phyloP scores from a whole-genome alignment of 108 stramenopile genomes.

The Cyclotella sp. region DNA sequence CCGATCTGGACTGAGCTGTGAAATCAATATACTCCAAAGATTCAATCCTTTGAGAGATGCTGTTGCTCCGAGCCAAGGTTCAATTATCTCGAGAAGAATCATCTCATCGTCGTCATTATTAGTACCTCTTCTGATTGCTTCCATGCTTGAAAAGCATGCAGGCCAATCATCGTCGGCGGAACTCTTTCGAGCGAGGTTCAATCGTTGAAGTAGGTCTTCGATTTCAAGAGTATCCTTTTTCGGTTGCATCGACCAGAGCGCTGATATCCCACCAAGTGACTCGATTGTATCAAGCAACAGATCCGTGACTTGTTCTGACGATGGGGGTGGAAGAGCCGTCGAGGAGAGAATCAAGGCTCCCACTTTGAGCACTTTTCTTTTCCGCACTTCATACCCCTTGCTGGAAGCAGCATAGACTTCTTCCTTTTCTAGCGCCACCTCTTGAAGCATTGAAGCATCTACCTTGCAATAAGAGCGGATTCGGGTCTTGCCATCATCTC shows the following conservation, averaged over 20 bases:
- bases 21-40: constrained; percentile 43
- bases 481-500: constrained; percentile 66
- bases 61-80: constrained; percentile 59
- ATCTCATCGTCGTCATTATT: constrained; percentile 29
- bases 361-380: constrained; percentile 41
- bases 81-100: constrained; percentile 46
- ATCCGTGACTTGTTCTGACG: constrained; percentile 46
- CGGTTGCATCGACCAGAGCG: constrained; percentile 47
- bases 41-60: constrained; percentile 58
- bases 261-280: constrained; percentile 55
- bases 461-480: constrained; percentile 61
- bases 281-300: constrained; percentile 57
- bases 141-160: constrained; percentile 47
- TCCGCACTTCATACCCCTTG: constrained; percentile 65
- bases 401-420: constrained; percentile 60
- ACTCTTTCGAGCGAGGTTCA: constrained; percentile 40
- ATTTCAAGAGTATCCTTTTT: constrained; percentile 38
- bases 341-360: constrained; percentile 63
- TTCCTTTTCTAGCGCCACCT: constrained; percentile 42
- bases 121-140: constrained; percentile 33
- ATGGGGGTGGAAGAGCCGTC: constrained; percentile 53
- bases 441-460: constrained; percentile 24
- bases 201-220: constrained; percentile 43
- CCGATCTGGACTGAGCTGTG: constrained; percentile 40
- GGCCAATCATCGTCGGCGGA: constrained; percentile 44